phyloP scores from a whole-genome alignment of 345 rosid species.

The Eucalyptus urophylla region DNA sequence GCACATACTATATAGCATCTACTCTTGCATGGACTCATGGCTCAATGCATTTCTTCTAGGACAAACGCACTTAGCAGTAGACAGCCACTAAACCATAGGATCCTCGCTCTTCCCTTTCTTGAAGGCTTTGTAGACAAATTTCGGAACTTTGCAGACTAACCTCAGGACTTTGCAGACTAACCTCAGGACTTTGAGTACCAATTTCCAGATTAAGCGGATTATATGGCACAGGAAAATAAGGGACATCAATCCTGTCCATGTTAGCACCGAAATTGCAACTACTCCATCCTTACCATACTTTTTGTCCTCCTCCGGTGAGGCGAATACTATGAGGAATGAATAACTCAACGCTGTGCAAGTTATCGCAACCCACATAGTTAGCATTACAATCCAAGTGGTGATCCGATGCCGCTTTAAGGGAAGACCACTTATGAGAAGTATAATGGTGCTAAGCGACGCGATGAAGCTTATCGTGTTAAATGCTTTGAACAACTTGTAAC shows the following conservation, averaged over 20 bases:
- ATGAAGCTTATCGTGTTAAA: too few relatives aligned
- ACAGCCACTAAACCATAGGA: too few relatives aligned
- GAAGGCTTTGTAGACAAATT: not conserved
- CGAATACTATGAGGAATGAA: not conserved
- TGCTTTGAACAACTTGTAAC: not conserved
- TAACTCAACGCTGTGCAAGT: not conserved
- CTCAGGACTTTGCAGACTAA: not conserved
- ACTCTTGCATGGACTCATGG: too few relatives aligned
- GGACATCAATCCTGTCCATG: not conserved
- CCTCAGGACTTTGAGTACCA: not conserved
- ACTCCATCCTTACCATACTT: too few relatives aligned
- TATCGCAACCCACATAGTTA: not conserved
- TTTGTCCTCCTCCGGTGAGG: not conserved
- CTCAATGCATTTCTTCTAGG: too few relatives aligned
- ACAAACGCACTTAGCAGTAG: too few relatives aligned
- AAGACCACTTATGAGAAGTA: conserved; percentile 1
- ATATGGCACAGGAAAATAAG: not conserved
- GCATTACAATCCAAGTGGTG: not conserved
- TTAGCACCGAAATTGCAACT: too few relatives aligned
- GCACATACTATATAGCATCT: too few relatives aligned
- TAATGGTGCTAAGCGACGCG: too few relatives aligned
- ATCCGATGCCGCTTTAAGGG: not conserved
- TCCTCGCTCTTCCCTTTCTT: too few relatives aligned
- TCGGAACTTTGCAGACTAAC: not conserved
- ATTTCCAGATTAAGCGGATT: not conserved